Evolutionary conservation across 2,329 filamentous ascomycete genomes (phyloP).

Genomic region (Trichoderma koningii): DNA sequence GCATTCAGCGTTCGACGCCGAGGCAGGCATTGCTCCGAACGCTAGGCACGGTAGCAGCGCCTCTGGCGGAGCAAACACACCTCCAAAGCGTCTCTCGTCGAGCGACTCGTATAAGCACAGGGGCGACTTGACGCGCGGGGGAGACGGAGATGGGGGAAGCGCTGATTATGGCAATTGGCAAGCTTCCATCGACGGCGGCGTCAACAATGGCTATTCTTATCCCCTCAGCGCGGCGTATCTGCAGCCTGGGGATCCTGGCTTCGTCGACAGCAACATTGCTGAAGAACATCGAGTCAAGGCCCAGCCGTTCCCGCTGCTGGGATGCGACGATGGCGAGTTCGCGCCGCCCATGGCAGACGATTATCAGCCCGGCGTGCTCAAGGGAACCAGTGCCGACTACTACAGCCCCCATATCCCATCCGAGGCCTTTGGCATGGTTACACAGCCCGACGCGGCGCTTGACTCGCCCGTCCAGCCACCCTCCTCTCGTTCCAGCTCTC

Average conservation of each 20-base stretch:
- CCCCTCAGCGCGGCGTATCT: conserved; percentile 7
- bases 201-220: background rate
- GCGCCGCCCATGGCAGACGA: conserved; percentile 32
- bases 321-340: conserved; percentile 28
- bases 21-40: conserved; percentile 35
- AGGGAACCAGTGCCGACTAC: conserved; percentile 45
- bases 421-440: conserved; percentile 46
- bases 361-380: conserved; percentile 36
- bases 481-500: conserved; percentile 38
- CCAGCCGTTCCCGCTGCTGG: conserved; percentile 23
- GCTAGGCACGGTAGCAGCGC: conserved; percentile 25
- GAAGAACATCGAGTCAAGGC: conserved; percentile 23
- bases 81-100: conserved; percentile 41
- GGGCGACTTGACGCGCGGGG: conserved; percentile 37
- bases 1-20: conserved; percentile 35
- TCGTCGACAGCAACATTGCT: background rate
- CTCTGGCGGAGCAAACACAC: conserved; percentile 28
- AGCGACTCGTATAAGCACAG: conserved; percentile 42
- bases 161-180: conserved; percentile 36
- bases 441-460: conserved; percentile 32
- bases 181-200: background rate
- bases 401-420: conserved; percentile 47
- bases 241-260: conserved; percentile 16
- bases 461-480: conserved; percentile 33
- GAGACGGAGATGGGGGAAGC: conserved; percentile 31